Evolutionary conservation across 2,329 filamentous ascomycete species (phyloP).

Genomic region (Scedosporium apiospermum): DNA sequence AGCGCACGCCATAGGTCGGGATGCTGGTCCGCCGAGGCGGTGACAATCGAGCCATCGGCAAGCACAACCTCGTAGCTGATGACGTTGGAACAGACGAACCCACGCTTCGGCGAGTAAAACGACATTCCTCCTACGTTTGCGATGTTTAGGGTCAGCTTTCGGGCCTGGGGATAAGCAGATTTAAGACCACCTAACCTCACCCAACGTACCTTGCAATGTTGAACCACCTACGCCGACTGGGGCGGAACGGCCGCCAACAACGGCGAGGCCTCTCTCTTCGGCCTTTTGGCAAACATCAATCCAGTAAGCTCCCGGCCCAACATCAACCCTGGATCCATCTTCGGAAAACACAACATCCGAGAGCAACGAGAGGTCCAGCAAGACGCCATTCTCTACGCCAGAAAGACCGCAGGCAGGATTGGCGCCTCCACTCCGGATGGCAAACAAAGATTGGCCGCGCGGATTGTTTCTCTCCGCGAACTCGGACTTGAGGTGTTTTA

Average conservation of each 20-base stretch:
- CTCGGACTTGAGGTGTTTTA: neutral
- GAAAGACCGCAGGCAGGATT: neutral
- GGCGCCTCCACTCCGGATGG: neutral
- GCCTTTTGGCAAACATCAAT: neutral
- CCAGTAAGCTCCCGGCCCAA: neutral
- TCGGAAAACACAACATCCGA: neutral
- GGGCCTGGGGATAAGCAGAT: too few relatives aligned
- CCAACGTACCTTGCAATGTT: too few relatives aligned
- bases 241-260: neutral
- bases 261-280: neutral
- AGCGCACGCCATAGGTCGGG: too few relatives aligned
- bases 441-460: neutral
- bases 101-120: too few relatives aligned
- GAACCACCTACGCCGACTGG: too few relatives aligned
- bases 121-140: too few relatives aligned
- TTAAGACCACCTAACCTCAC: too few relatives aligned
- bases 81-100: too few relatives aligned
- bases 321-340: neutral
- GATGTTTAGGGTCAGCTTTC: too few relatives aligned
- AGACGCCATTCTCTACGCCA: neutral
- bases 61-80: too few relatives aligned
- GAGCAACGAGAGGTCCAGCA: neutral
- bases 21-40: too few relatives aligned
- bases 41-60: too few relatives aligned
- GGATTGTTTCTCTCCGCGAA: neutral